These are phyloP conservation scores for Ogataea ganodermae DNA, from an alignment of 805 yeast genomes.

Conservation along the genomic window DNA sequence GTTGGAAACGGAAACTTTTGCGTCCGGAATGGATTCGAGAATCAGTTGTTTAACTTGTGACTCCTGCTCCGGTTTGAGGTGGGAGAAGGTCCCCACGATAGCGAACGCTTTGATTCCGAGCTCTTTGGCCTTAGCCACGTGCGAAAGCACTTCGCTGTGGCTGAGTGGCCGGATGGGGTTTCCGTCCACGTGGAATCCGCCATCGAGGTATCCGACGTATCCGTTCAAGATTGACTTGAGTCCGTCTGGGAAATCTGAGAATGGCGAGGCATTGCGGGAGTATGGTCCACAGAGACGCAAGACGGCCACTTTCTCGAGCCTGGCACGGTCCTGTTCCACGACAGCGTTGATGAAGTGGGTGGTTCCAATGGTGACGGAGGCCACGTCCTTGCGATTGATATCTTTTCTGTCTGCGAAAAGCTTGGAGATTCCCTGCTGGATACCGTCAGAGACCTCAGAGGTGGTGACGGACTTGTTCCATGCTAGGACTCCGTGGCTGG, in stretches of 20 bases:
- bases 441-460: constrained; percentile 46
- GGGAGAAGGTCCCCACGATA: constrained; percentile 44
- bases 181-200: constrained; percentile 49
- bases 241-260: constrained; percentile 46
- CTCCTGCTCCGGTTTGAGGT: constrained; percentile 43
- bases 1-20: constrained; percentile 40
- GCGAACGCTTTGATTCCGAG: constrained; percentile 41
- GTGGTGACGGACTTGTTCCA: constrained; percentile 49
- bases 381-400: constrained; percentile 32
- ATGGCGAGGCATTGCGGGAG: constrained; percentile 41
- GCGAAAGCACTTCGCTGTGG: constrained; percentile 24
- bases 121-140: constrained; percentile 31
- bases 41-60: constrained; percentile 36
- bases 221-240: constrained; percentile 39
- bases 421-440: constrained; percentile 37
- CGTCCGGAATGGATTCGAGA: constrained; percentile 36
- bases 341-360: constrained; percentile 55
- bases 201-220: constrained; percentile 38
- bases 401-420: constrained; percentile 32
- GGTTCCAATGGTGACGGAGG: constrained; percentile 51
- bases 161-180: constrained; percentile 37
- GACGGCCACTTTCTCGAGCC: constrained; percentile 47
- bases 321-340: constrained; percentile 44
- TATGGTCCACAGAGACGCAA: constrained; percentile 48
- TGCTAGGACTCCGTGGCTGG: constrained; percentile 38